Conservation (phyloP, 2,329 filamentous ascomycete species). For the Lasiodiplodia hormozganensis region DNA sequence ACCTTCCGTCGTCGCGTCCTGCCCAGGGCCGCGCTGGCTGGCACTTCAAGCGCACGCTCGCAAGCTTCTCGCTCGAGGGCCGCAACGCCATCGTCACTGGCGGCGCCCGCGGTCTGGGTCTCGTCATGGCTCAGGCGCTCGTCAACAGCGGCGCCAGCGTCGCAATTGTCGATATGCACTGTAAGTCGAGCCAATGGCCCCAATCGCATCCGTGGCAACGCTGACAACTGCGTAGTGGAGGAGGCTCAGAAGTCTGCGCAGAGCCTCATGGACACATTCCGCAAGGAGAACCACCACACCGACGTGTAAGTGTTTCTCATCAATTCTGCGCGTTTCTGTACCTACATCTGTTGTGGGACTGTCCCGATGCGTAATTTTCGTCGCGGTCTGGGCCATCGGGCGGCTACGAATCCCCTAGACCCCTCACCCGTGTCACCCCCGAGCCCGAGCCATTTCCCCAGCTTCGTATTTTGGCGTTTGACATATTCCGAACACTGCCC, state of each 20-base stretch:
- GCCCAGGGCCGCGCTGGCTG: constrained; percentile 78
- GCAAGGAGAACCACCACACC: constrained; percentile 78
- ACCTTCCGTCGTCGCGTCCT: constrained; percentile 74
- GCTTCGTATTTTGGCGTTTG: constrained; percentile 9
- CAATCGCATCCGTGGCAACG: background rate
- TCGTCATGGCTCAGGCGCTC: constrained; percentile 92
- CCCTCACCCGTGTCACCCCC: constrained; percentile 23
- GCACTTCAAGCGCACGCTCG: constrained; percentile 84
- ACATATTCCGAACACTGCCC: background rate
- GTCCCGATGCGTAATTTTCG: background rate
- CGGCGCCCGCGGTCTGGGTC: constrained; percentile 84
- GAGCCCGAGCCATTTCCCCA: background rate
- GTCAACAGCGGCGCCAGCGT: constrained; percentile 87
- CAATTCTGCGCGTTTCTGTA: background rate
- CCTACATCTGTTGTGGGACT: background rate
- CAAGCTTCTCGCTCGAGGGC: constrained; percentile 84
- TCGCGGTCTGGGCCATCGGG: background rate
- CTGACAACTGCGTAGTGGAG: constrained; percentile 64
- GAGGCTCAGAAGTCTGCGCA: constrained; percentile 81
- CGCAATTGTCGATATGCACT: constrained; percentile 93
- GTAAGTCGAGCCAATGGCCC: constrained; percentile 57
- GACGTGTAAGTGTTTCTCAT: constrained; percentile 60
- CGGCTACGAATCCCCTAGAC: constrained; percentile 3
- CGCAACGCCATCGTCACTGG: constrained; percentile 87
- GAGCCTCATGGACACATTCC: constrained; percentile 76